Base-by-base conservation (phyloP, 2,329 filamentous ascomycete species). In the Alternaria gansuensis region DNA sequence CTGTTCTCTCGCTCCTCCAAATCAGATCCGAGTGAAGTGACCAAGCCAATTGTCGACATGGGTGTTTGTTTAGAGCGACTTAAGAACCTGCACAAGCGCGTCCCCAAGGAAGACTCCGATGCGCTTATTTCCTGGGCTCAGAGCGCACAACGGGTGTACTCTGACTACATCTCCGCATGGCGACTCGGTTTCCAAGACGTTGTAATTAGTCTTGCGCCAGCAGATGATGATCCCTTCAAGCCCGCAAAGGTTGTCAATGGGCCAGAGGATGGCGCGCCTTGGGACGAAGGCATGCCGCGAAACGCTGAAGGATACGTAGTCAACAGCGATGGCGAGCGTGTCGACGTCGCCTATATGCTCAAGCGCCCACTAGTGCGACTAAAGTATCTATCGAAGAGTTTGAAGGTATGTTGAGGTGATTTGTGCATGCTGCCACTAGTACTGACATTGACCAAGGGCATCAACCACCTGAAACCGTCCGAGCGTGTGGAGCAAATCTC, bases 171-270 rank as follows among this genome's bases (percentile, higher is more conserved):
- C 31, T 87, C 88, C 71, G 88, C 90, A 7, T 99, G 95, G 95
- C 86, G 93, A 29, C 84, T 98, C 46, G 95, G 95, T 0, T 99
- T 98, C 77, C 91, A 97, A 71, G 93, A 96, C 74, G 87, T 99
- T 21, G 88, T 98, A 49, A 92, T 99, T 68, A 98, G 97, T 73
- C 86, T 98, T 33, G 93, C 92, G 1, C 91, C 92, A 7, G 86
- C 87, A 4, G 87, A 89, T 33, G 87, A 89, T 46, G 83, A 87
- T 37, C 69, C 74, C 85, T 79, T 87, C 85, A 62, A 82, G 41
- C 73, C 71, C 9, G 72, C 74, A 11, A 78, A 71, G 54, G 58
- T 75, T 5, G 68, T 77, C 14, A 68, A 73, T 17, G 73, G 71
- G 81, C 52, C 88, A 81, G 75, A 73, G 2, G 77, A 79, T 59